Evolutionary conservation across 1,284 basidiomycete species (phyloP).

Genomic region (Irpex sp.): DNA sequence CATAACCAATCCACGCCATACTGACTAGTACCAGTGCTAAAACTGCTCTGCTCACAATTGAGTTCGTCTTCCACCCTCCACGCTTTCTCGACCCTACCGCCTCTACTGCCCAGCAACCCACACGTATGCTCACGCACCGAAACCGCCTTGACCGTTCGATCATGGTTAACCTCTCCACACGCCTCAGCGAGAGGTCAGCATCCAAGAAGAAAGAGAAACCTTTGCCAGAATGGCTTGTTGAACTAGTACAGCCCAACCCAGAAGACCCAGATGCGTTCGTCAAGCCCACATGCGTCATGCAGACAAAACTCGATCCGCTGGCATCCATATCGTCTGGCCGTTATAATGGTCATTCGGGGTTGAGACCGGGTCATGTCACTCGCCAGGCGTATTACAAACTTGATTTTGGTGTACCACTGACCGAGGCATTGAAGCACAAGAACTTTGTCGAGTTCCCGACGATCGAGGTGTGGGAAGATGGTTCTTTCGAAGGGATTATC

Average conservation of each 20-base stretch:
- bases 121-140: conserved; percentile 60
- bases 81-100: conserved; percentile 37
- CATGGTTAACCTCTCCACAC: conserved; percentile 42
- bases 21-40: conserved; percentile 44
- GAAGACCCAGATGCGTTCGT: conserved; percentile 53
- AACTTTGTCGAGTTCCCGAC: conserved; percentile 80
- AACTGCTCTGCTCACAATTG: conserved; percentile 67
- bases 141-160: conserved; percentile 52
- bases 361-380: conserved; percentile 23
- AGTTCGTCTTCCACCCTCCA: conserved; percentile 61
- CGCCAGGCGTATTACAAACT: conserved; percentile 53
- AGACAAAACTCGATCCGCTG: conserved; percentile 37
- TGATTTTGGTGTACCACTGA: conserved; percentile 46
- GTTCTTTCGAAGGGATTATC: conserved; percentile 51
- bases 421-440: conserved; percentile 48
- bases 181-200: conserved; percentile 37
- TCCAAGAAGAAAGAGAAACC: conserved; percentile 40
- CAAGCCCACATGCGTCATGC: conserved; percentile 58
- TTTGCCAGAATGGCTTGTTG: conserved; percentile 49
- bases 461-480: conserved; percentile 67
- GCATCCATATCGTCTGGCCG: conserved; percentile 22
- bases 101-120: conserved; percentile 30
- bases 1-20: conserved; percentile 4
- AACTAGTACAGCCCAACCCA: conserved; percentile 47
- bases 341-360: conserved; percentile 17